Evolutionary conservation across 768 basidiomycete genomes (phyloP), one percentile per base, ranked within the genome.

Genomic region (Lactifluus piperatus): DNA sequence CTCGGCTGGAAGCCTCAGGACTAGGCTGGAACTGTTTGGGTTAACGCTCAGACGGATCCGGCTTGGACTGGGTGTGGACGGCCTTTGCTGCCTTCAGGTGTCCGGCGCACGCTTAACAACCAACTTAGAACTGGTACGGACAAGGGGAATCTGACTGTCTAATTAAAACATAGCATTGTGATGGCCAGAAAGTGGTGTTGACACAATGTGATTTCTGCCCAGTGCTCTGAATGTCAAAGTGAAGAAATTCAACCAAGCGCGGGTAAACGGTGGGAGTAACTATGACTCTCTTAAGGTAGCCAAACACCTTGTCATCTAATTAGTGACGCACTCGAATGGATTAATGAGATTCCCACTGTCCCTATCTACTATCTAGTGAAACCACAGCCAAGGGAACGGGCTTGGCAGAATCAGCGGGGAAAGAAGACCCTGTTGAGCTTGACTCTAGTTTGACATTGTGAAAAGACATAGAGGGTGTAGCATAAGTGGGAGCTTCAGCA

Each of bases 361-460:
- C 37, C 37, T 39, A 39, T 14, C 37, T 39, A 39, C 37, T 14
- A 14, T 39, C 37, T 14, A 39, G 37, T 18, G 37, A 75, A 75
- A 75, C 74, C 73, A 75, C 74, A 75, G 74, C 75, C 57, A 59
- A 59, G 57, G 68, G 69, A 70, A 69, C 65, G 67, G 67, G 68
- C 57, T 59, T 60, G 58, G 58, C 41, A 39, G 37, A 59, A 56
- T 76, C 74, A 79, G 79, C 77, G 78, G 82, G 82, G 81, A 83
- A 84, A 83, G 82, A 84, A 83, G 83, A 84, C 82, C 82, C 83
- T 84, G 83, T 83, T 84, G 82, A 84, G 83, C 82, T 84, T 85
- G 83, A 85, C 83, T 85, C 83, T 85, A 84, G 83, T 85, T 82
- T 85, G 84, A 81, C 83, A 85, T 82, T 84, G 83, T 84, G 80